These are phyloP conservation scores for Kwoniella mangroviensis DNA, from an alignment of 768 basidiomycete genomes.

Conservation along the genomic window DNA sequence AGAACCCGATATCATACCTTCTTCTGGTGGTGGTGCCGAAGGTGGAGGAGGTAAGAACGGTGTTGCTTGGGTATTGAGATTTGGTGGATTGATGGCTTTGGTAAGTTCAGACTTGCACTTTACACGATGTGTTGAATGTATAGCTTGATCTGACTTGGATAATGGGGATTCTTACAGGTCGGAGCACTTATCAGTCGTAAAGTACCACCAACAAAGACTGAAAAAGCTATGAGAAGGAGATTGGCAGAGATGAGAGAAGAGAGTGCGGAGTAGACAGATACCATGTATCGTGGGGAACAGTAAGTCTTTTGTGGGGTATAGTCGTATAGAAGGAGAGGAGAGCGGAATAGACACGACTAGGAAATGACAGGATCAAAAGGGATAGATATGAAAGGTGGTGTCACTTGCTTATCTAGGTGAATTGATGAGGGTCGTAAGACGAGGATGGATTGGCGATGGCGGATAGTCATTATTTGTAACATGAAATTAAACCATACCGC, in stretches of 20 bases:
- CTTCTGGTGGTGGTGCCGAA: slow-evolving; percentile 62
- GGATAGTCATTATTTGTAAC: not conserved
- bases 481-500: not conserved
- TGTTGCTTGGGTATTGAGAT: slow-evolving; percentile 90
- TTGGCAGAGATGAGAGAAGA: slow-evolving; percentile 74
- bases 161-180: slow-evolving; percentile 54
- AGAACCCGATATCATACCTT: slow-evolving; percentile 53
- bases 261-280: slow-evolving; percentile 64
- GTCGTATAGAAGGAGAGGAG: not conserved
- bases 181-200: slow-evolving; percentile 78
- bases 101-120: slow-evolving; percentile 50
- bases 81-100: slow-evolving; percentile 85
- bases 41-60: slow-evolving; percentile 74
- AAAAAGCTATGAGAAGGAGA: slow-evolving; percentile 81
- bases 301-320: not conserved
- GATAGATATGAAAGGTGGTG: not conserved
- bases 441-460: not conserved
- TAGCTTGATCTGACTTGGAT: not conserved
- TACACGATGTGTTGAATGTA: not conserved
- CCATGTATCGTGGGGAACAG: too few relatives aligned
- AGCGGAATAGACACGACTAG: not conserved
- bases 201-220: slow-evolving; percentile 87
- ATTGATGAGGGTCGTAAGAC: too few relatives aligned
- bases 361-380: not conserved
- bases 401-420: too few relatives aligned